Evolutionary conservation across 2,329 filamentous ascomycete species (phyloP).

Genomic region (Xylariomycetidae sp.): DNA sequence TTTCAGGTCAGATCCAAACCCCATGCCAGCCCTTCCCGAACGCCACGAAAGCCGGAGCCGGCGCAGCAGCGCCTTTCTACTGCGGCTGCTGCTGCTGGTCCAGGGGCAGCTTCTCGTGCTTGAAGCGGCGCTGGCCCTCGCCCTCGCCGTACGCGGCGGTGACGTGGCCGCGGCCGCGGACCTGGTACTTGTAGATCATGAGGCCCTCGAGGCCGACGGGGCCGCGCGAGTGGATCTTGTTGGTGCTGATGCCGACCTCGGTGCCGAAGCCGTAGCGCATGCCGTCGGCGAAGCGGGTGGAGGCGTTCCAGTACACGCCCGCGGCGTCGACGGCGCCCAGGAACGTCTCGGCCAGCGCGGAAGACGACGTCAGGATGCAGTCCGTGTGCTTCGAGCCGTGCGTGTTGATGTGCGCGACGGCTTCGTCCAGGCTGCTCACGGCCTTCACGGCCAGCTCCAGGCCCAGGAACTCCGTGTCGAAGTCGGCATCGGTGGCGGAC

Average conservation of each 20-base stretch:
- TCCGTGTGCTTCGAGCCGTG: constrained; percentile 96
- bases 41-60: not conserved
- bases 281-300: constrained; percentile 88
- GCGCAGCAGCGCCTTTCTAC: not conserved
- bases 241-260: constrained; percentile 96
- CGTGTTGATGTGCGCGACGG: constrained; percentile 82
- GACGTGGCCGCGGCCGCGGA: constrained; percentile 78
- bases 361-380: constrained; percentile 70
- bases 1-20: no score
- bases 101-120: constrained; percentile 46
- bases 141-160: constrained; percentile 68
- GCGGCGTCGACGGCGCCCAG: constrained; percentile 81
- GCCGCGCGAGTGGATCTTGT: constrained; percentile 93
- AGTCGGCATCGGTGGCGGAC: constrained; percentile 66
- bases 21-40: not conserved
- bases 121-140: constrained; percentile 51
- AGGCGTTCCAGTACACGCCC: constrained; percentile 95
- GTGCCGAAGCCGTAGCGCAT: constrained; percentile 98
- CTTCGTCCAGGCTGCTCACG: constrained; percentile 61
- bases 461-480: constrained; percentile 81
- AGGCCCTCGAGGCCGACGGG: constrained; percentile 91
- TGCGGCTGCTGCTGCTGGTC: not conserved
- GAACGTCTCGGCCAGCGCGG: constrained; percentile 68
- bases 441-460: constrained; percentile 79
- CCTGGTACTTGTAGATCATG: constrained; percentile 95